Conservation (phyloP, 306 rosid genomes). For the Morella rubra region DNA sequence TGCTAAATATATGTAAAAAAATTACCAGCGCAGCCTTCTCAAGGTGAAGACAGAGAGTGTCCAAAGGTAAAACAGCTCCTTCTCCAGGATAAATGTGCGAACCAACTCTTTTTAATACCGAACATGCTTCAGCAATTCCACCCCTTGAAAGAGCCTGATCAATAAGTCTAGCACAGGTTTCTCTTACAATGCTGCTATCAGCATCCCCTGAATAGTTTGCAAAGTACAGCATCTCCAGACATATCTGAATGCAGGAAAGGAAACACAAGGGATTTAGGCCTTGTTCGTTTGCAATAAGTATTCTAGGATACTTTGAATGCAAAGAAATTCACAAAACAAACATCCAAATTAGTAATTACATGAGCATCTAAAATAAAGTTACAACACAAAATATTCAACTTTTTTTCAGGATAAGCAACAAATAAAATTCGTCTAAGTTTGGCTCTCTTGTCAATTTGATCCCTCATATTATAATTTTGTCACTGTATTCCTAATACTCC, state of each 20-base stretch:
- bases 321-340: slow-evolving; percentile 3
- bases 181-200: slow-evolving; percentile 78
- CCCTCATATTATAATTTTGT: neutral
- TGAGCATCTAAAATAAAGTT: neutral
- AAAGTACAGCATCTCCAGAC: slow-evolving; percentile 93
- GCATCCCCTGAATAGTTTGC: slow-evolving; percentile 90
- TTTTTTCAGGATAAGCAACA: neutral
- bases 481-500: neutral
- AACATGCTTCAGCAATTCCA: slow-evolving; percentile 94
- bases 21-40: slow-evolving; percentile 93
- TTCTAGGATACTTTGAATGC: neutral
- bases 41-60: slow-evolving; percentile 84
- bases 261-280: slow-evolving; percentile 24
- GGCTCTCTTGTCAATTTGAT: neutral
- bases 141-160: slow-evolving; percentile 94
- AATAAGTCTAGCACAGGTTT: slow-evolving; percentile 89
- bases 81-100: slow-evolving; percentile 91
- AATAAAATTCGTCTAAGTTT: neutral
- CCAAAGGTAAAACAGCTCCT: slow-evolving; percentile 79
- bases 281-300: too few relatives aligned
- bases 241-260: slow-evolving; percentile 52
- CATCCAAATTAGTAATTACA: too few relatives aligned
- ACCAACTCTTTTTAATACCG: slow-evolving; percentile 90
- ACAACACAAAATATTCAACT: neutral
- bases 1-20: slow-evolving; percentile 16